Evolutionary conservation across 2,329 filamentous ascomycete species (phyloP), one percentile per base, ranked within the genome.

Genomic region (Fusarium newnesense): DNA sequence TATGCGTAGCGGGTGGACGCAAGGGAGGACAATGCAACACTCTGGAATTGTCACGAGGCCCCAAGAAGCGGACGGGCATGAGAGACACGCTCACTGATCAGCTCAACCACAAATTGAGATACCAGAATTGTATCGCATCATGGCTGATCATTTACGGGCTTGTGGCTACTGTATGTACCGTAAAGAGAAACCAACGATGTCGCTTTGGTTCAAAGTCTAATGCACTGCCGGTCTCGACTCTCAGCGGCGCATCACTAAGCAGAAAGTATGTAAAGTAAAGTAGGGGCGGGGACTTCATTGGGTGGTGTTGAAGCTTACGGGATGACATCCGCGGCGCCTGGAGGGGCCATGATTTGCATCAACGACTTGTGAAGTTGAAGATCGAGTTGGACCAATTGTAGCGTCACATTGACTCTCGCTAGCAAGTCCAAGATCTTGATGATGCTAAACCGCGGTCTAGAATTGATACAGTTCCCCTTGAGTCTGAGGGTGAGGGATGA

Each of bases 161-260:
- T 15, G 58, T 47, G 42, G 58, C 40, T 57, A 57, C 24, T 24
- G 24, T 24, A 24, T 24, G 24, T 24, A 24, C 44, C 34, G 13
- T n/a, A 67, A 67, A 12, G 42, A 47, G 62, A 50, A 54, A 62
- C 57, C 50, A 77, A 77, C 63, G 72, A 68, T 66, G 54, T 73
- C 72, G 66, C 72, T 74, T 65, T 77, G 54, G 72, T 60, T 40
- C 60, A 66, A 77, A 69, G 73, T 71, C 68, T 74, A 77, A 69
- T 50, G 53, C 61, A 34, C 12, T 50, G 44, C 43, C 58, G 50
- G 64, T 71, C 75, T 69, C 73, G 65, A 70, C 67, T 66, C 57
- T 58, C 70, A 75, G 70, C 67, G 69, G 65, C 69, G 60, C 53
- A 46, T 53, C 28, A 24, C 26, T 43, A 42, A 42, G 40, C 40